Evolutionary conservation across 805 yeast genomes (phyloP).

Genomic region (Saccharomycopsis sp.): DNA sequence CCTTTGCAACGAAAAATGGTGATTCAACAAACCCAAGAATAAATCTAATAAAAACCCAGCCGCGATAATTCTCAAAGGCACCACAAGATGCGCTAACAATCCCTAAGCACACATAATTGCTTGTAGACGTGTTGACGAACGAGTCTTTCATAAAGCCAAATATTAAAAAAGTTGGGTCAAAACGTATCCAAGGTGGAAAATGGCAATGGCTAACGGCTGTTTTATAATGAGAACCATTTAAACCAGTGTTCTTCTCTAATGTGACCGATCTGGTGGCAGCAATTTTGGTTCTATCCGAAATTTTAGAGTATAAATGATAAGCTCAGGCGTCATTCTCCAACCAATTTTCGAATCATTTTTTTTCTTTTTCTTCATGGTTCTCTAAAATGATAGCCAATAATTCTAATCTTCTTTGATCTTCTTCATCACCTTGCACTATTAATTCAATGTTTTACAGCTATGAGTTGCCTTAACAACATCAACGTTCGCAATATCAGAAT

Average conservation of each 20-base stretch:
- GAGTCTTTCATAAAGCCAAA: slow-evolving; percentile 42
- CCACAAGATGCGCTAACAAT: slow-evolving; percentile 36
- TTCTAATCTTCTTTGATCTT: too few relatives aligned
- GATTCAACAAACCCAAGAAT: slow-evolving; percentile 43
- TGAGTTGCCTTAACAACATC: too few relatives aligned
- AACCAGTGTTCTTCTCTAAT: slow-evolving; percentile 37
- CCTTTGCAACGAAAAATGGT: slow-evolving; percentile 36
- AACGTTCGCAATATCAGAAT: too few relatives aligned
- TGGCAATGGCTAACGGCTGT: slow-evolving; percentile 44
- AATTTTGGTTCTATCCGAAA: slow-evolving; percentile 42
- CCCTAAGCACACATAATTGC: slow-evolving; percentile 3
- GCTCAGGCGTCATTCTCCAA: slow-evolving; percentile 42
- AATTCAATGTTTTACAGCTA: too few relatives aligned
- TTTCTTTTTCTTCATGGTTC: slow-evolving; percentile 38
- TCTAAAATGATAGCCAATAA: slow-evolving; percentile 24
- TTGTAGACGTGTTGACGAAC: too few relatives aligned
- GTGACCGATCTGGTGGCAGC: slow-evolving; percentile 43
- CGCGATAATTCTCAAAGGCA: slow-evolving; percentile 37
- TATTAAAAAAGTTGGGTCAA: slow-evolving; percentile 41
- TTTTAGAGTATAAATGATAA: slow-evolving; percentile 44
- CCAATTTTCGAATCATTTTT: slow-evolving; percentile 40
- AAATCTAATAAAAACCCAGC: slow-evolving; percentile 37
- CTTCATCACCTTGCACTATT: too few relatives aligned
- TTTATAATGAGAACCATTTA: slow-evolving; percentile 39
- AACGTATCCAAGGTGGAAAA: too few relatives aligned